Conservation (phyloP, 73 alveolate species). For the Paramecium sonneborni region DNA sequence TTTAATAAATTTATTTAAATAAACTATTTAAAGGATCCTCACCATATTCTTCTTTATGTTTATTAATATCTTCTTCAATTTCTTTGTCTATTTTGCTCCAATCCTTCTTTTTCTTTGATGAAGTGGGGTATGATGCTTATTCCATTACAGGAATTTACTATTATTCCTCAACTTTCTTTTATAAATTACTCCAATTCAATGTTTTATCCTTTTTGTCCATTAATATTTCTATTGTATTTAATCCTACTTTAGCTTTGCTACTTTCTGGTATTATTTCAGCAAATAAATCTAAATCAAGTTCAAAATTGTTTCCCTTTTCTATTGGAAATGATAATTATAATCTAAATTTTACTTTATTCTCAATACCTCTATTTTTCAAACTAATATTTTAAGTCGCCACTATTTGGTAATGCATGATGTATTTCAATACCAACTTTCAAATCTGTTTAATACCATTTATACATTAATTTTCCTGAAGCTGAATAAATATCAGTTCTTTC, state of each 20-base stretch:
- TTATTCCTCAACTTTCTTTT: neutral
- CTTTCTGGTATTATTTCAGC: constrained; percentile 60
- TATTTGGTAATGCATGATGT: constrained; percentile 44
- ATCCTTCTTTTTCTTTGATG: constrained; percentile 83
- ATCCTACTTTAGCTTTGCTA: constrained; percentile 59
- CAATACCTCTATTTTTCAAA: constrained; percentile 49
- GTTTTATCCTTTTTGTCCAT: constrained; percentile 64
- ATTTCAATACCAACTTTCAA: constrained; percentile 63
- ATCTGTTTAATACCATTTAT: constrained; percentile 62
- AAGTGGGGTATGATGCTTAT: constrained; percentile 92
- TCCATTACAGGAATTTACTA: constrained; percentile 12
- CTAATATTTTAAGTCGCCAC: constrained; percentile 42
- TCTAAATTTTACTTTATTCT: neutral
- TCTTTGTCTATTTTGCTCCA: constrained; percentile 96
- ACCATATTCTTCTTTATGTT: constrained; percentile 88
- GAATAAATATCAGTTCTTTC: constrained; percentile 46
- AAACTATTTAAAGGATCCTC: constrained; percentile 94
- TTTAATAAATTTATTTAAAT: constrained; percentile 92
- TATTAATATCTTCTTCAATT: constrained; percentile 88
- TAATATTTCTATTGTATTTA: constrained; percentile 51
- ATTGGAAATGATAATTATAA: constrained; percentile 59
- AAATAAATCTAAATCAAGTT: constrained; percentile 51
- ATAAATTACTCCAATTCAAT: neutral
- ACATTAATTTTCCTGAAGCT: constrained; percentile 48
- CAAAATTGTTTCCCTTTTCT: neutral